A percentile compares a stretch with the other conserved stretches of the same genome.
Conservation (phyloP, 129 eudicot species). For the Flaveria bidentis region DNA sequence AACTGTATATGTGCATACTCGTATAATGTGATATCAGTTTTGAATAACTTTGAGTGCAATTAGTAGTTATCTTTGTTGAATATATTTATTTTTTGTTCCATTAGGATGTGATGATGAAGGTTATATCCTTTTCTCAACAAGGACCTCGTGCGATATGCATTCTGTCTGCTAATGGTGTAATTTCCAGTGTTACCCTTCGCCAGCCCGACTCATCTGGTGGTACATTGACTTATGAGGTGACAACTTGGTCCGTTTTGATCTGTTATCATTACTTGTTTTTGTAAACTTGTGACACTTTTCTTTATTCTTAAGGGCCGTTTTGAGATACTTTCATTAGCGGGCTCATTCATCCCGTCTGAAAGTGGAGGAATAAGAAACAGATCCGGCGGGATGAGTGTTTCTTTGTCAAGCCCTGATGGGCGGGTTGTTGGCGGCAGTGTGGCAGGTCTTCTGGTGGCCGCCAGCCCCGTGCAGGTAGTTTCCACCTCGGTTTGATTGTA, state of each 20-base stretch:
- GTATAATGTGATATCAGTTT: not conserved
- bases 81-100: not conserved
- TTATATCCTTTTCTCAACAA: conserved; percentile 61
- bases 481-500: not conserved
- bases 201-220: conserved; percentile 96
- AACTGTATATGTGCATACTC: not conserved
- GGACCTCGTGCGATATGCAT: conserved; percentile 75
- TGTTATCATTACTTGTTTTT: not conserved
- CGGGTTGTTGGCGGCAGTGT: conserved; percentile 95
- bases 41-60: not conserved
- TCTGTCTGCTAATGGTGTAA: conserved; percentile 83
- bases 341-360: conserved; percentile 85
- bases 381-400: conserved; percentile 92
- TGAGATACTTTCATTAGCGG: conserved; percentile 78
- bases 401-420: conserved; percentile 84
- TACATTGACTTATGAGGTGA: conserved; percentile 77
- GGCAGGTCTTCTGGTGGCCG: conserved; percentile 88
- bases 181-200: conserved; percentile 86
- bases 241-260: not conserved
- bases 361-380: conserved; percentile 72
- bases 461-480: conserved; percentile 87
- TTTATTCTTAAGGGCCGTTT: conserved; percentile 72
- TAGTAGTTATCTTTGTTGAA: not conserved
- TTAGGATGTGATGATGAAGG: conserved; percentile 80
- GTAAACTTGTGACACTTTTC: not conserved